These are phyloP conservation scores for Bonia amplexicaulis DNA, from an alignment of 176 grass and related monocot genomes.

Conservation along the genomic window DNA sequence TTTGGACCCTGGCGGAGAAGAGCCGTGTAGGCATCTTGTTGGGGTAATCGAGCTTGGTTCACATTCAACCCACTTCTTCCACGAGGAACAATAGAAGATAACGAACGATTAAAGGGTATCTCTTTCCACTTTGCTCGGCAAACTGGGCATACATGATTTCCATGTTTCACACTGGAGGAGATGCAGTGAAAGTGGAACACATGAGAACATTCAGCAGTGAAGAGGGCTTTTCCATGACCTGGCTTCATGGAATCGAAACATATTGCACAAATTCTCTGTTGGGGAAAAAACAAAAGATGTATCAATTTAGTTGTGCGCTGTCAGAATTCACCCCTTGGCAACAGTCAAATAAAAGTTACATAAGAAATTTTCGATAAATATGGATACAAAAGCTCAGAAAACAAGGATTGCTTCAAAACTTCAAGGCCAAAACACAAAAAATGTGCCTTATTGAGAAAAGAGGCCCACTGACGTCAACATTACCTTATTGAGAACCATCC, in stretches of 20 bases:
- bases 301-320: not conserved
- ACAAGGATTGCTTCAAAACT: not conserved
- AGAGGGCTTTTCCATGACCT: slow-evolving; percentile 83
- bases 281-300: slow-evolving; percentile 12
- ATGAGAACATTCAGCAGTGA: slow-evolving; percentile 97
- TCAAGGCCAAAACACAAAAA: not conserved
- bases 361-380: not conserved
- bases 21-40: slow-evolving; percentile 52
- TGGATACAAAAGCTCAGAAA: not conserved
- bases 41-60: slow-evolving; percentile 41
- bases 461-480: not conserved
- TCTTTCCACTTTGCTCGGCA: slow-evolving; percentile 96
- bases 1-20: slow-evolving; percentile 44
- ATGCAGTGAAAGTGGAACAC: slow-evolving; percentile 99
- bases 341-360: not conserved
- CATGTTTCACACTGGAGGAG: slow-evolving; percentile 82
- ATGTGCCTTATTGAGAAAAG: not conserved
- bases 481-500: not conserved
- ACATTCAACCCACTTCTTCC: slow-evolving; percentile 47
- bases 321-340: not conserved
- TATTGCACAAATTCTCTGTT: slow-evolving; percentile 82
- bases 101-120: slow-evolving; percentile 54
- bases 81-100: slow-evolving; percentile 45
- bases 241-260: slow-evolving; percentile 88
- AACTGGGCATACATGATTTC: slow-evolving; percentile 84